Percentiles rank a stretch among this genome's conserved stretches.
Evolutionary conservation across 164 flowering plant species (phyloP).

Genomic region (Liquidambar formosana): DNA sequence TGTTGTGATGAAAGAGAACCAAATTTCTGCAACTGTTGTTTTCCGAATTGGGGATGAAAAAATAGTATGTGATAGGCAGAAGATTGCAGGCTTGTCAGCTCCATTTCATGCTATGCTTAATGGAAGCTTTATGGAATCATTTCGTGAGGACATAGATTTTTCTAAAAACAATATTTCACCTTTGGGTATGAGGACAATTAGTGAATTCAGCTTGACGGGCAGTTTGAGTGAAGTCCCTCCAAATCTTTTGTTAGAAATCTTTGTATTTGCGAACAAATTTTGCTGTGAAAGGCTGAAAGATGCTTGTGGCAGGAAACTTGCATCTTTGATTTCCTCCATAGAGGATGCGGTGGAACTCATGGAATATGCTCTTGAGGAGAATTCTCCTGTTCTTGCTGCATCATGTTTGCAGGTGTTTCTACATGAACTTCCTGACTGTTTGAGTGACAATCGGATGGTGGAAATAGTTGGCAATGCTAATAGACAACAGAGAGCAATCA

Average conservation of each 20-base stretch:
- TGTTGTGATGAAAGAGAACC: constrained; percentile 19
- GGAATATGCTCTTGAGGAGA: constrained; percentile 82
- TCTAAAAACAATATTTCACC: constrained; percentile 79
- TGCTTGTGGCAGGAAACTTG: constrained; percentile 87
- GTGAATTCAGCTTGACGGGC: constrained; percentile 66
- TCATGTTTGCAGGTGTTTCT: constrained; percentile 90
- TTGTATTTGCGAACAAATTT: constrained; percentile 81
- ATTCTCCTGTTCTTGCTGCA: constrained; percentile 73
- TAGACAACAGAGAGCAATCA: constrained; percentile 50
- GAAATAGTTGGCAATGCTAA: constrained; percentile 50
- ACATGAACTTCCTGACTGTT: constrained; percentile 76
- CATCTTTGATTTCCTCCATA: constrained; percentile 65
- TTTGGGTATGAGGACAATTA: constrained; percentile 61
- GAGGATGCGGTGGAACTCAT: constrained; percentile 82
- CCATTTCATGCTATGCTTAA: constrained; percentile 95
- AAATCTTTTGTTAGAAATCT: constrained; percentile 68
- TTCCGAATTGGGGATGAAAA: constrained; percentile 69
- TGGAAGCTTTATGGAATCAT: constrained; percentile 85
- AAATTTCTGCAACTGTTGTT: constrained; percentile 33
- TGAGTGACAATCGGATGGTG: constrained; percentile 66
- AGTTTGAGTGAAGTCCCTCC: constrained; percentile 54
- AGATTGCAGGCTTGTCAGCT: constrained; percentile 69
- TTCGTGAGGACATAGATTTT: constrained; percentile 68
- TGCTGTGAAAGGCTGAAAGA: constrained; percentile 91
- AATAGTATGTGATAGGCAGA: constrained; percentile 73